Evolutionary conservation across 2,329 filamentous ascomycete genomes (phyloP), one percentile per base, ranked within the genome.

Genomic region (Dactylellina leptospora): DNA sequence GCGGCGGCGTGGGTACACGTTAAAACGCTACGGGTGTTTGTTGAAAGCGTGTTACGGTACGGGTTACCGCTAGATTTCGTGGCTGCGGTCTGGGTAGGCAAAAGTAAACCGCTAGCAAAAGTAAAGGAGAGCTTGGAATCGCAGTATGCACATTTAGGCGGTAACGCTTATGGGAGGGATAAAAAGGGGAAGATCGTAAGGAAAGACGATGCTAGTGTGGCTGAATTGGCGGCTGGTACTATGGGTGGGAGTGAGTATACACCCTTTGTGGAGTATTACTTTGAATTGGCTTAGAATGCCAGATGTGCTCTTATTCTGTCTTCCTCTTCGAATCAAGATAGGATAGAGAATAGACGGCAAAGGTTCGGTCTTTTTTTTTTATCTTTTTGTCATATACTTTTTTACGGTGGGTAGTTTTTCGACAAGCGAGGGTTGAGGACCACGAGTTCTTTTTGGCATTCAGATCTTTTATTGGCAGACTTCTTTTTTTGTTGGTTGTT

Each of bases 1-100:
- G 92, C 96, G 75, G 96, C 96, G 91, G 89, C 93, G 59, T 96
- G 93, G 92, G 86, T 96, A 53, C 95, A 99, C 79, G 90, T 96
- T 25, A 84, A 97, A 78, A 90, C 93, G 4, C 82, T 99, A 77
- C 85, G 95, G 59, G 93, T 97, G 18, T 99, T 97, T 80, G 95
- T 99, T 18, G 95, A 99, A 84, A 96, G 93, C 3, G 95, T 99
- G n/a, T 83, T 99, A 78, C 87, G 95, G 75, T 99, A 99, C 78
- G 95, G 95, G 25, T 81, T 99, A 77, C 95, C 95, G 50, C 82
- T 97, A 74, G 90, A 96, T 76, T 99, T 93, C 80, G 88, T 96
- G 51, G 90, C 89, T 76, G 91, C 88, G 74, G 78, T 74, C 76
- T 56, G 62, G 56, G 54, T 36, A 16, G 6, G 20, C 79, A 88